Conservation (phyloP, 2,329 filamentous ascomycete genomes). For the Scedosporium dehoogii region DNA sequence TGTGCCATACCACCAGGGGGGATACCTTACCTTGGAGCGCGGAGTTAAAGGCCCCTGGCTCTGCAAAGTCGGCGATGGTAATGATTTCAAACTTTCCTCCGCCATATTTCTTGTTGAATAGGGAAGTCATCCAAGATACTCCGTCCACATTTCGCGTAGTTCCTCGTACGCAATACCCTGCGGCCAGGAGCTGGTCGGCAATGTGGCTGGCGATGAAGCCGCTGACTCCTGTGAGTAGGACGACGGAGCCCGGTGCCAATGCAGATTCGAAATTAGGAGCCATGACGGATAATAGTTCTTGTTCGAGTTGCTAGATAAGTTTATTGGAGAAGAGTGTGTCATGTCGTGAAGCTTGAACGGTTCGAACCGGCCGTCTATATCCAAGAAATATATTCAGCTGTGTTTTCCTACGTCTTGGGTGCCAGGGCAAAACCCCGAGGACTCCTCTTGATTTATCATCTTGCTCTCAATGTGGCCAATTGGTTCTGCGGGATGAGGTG, state of each 20-base stretch:
- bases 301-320: background rate
- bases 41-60: slow-evolving; percentile 13
- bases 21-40: slow-evolving; percentile 12
- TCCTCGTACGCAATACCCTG: slow-evolving; percentile 27
- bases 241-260: slow-evolving; percentile 6
- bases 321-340: background rate
- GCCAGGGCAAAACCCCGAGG: background rate
- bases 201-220: slow-evolving; percentile 30
- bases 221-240: slow-evolving; percentile 30
- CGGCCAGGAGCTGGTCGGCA: slow-evolving; percentile 22
- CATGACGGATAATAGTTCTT: background rate
- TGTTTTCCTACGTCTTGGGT: too few species aligned
- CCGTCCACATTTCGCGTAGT: slow-evolving; percentile 21
- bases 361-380: background rate
- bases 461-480: background rate
- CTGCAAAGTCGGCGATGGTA: slow-evolving; percentile 20
- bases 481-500: background rate
- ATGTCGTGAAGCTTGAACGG: background rate
- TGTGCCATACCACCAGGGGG: background rate
- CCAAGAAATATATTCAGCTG: background rate
- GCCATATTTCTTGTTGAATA: slow-evolving; percentile 5
- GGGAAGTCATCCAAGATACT: slow-evolving; percentile 3
- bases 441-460: background rate
- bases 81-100: slow-evolving; percentile 20
- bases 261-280: background rate